phyloP scores from a whole-genome alignment of 2,329 filamentous ascomycete species.

The Bertia moriformis region DNA sequence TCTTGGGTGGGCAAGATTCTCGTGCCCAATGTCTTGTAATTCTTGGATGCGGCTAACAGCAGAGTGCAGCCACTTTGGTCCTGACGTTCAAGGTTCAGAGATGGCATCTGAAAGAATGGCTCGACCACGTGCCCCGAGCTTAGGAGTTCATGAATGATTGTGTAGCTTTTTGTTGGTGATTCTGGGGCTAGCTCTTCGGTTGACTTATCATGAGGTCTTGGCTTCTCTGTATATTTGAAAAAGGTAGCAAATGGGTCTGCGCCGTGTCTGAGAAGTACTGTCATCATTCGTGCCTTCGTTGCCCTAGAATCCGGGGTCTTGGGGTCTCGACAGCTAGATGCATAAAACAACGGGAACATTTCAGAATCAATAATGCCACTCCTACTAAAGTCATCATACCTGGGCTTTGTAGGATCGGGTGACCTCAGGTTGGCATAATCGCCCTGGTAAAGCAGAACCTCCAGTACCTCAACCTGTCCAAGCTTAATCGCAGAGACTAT shows the following conservation, averaged over 20 bases:
- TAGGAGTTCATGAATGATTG: neutral
- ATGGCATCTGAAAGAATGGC: neutral
- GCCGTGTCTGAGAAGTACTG: neutral
- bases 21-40: neutral
- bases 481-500: neutral
- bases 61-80: neutral
- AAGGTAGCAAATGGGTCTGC: neutral
- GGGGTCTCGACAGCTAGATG: no score
- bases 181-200: no score
- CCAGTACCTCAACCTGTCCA: neutral
- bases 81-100: neutral
- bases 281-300: neutral
- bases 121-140: neutral
- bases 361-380: no score
- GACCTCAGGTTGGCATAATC: neutral
- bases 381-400: no score
- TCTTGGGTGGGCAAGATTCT: no score
- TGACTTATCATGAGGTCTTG: no score
- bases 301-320: neutral
- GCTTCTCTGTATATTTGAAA: no score
- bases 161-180: no score
- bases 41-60: neutral
- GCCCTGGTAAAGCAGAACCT: neutral
- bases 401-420: neutral
- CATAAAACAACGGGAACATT: no score